phyloP scores from a whole-genome alignment of 202 grass and related monocot genomes.

The Cymbopogon flexuosus region DNA sequence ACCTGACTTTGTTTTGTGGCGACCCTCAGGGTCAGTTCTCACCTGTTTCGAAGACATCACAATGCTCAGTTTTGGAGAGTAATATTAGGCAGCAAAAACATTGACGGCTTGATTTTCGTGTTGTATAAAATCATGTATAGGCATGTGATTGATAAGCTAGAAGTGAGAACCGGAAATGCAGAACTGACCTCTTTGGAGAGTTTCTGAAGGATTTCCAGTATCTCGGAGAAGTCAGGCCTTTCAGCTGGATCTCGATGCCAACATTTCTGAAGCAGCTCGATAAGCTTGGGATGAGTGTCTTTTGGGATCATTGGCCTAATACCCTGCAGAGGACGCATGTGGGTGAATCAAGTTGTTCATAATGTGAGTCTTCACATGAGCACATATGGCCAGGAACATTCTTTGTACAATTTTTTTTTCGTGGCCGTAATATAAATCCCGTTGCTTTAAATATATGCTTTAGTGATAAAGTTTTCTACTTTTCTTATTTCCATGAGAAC shows the following conservation, averaged over 20 bases:
- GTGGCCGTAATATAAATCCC: neutral
- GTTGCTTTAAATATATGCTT: neutral
- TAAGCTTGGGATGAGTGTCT: conserved; percentile 56
- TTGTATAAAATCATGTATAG: neutral
- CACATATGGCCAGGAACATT: neutral
- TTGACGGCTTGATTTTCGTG: neutral
- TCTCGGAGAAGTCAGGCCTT: conserved; percentile 69
- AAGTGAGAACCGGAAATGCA: neutral
- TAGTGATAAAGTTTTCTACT: neutral
- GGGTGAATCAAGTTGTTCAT: neutral
- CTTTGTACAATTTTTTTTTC: neutral
- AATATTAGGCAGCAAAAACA: neutral
- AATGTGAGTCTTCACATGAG: neutral
- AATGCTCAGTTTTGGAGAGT: neutral
- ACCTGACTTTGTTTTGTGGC: conserved; percentile 30
- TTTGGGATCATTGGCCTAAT: conserved; percentile 72
- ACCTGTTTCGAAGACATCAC: conserved; percentile 34
- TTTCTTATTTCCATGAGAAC: too few relatives aligned
- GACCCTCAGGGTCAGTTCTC: conserved; percentile 1
- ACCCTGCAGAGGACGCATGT: conserved; percentile 34
- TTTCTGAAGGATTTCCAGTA: conserved; percentile 52
- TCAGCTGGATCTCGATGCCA: conserved; percentile 61
- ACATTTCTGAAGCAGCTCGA: conserved; percentile 60
- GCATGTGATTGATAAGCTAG: neutral
- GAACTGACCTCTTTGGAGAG: conserved; percentile 66